These are phyloP conservation scores for Eutypa lata DNA, from an alignment of 2,329 filamentous ascomycete species.

Conservation along the genomic window DNA sequence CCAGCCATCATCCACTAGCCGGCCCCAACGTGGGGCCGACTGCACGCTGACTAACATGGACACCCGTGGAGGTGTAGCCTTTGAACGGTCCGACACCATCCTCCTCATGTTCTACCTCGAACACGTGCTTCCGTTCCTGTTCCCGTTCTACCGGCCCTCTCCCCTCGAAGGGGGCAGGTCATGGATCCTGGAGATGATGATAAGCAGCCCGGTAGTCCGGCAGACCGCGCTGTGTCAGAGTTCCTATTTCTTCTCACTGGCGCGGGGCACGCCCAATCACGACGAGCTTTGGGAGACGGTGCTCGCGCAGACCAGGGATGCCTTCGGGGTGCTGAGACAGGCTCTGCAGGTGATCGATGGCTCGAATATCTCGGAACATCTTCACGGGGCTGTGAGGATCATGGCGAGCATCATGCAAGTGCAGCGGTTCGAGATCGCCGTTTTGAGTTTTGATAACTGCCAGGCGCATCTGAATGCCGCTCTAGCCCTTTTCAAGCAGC, in stretches of 20 bases:
- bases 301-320: slow-evolving; percentile 18
- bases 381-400: slow-evolving; percentile 21
- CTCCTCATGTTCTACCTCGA: slow-evolving; percentile 24
- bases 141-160: slow-evolving; percentile 21
- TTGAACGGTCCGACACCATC: slow-evolving; percentile 12
- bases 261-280: slow-evolving; percentile 5
- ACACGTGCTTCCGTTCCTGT: slow-evolving; percentile 21
- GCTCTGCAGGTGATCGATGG: slow-evolving; percentile 18
- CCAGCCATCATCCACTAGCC: not conserved
- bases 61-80: slow-evolving; percentile 1
- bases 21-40: not conserved
- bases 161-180: slow-evolving; percentile 14
- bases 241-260: slow-evolving; percentile 19
- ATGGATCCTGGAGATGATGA: slow-evolving; percentile 20
- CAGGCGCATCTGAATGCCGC: slow-evolving; percentile 30
- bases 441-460: slow-evolving; percentile 31
- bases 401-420: slow-evolving; percentile 33
- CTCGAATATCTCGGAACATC: slow-evolving; percentile 12
- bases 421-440: slow-evolving; percentile 28
- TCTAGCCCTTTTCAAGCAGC: slow-evolving; percentile 27
- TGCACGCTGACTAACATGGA: slow-evolving; percentile 4
- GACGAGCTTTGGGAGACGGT: slow-evolving; percentile 14
- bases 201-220: slow-evolving; percentile 17
- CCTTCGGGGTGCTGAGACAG: slow-evolving; percentile 16
- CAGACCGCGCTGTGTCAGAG: slow-evolving; percentile 17